phyloP scores from a whole-genome alignment of 2,329 filamentous ascomycete species.

The Fusarium oxysporum region DNA sequence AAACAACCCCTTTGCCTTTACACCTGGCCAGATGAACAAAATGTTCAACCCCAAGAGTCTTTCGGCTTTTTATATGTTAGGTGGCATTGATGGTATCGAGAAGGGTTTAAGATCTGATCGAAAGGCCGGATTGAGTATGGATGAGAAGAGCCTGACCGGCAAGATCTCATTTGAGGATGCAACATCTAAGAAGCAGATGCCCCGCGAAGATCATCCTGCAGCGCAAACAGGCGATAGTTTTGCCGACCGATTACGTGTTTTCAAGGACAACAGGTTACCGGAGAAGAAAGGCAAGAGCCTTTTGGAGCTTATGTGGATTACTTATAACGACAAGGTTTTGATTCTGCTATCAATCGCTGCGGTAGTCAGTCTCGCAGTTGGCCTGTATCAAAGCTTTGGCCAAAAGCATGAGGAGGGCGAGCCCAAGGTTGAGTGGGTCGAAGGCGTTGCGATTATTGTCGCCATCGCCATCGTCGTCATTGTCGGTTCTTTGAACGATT shows the following conservation, averaged over 20 bases:
- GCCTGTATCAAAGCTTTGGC: conserved; percentile 80
- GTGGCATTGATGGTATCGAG: conserved; percentile 82
- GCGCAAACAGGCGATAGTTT: conserved; percentile 52
- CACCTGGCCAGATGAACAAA: conserved; percentile 85
- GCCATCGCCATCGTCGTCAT: conserved; percentile 82
- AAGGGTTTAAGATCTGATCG: conserved; percentile 81
- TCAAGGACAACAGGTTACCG: conserved; percentile 77
- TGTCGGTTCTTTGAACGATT: conserved; percentile 83
- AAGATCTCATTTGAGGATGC: conserved; percentile 79
- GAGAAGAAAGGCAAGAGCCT: conserved; percentile 80
- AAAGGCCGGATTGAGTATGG: conserved; percentile 77
- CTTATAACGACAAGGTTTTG: conserved; percentile 85
- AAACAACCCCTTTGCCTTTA: conserved; percentile 87
- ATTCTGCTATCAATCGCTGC: conserved; percentile 78
- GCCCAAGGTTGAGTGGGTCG: conserved; percentile 79
- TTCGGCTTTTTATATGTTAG: conserved; percentile 82
- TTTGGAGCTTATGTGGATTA: conserved; percentile 81
- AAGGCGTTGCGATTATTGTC: conserved; percentile 85
- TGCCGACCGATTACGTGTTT: conserved; percentile 76
- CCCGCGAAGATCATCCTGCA: conserved; percentile 38
- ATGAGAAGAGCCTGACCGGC: conserved; percentile 76
- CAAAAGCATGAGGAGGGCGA: conserved; percentile 61
- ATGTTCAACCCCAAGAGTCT: conserved; percentile 91
- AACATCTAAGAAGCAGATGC: conserved; percentile 53
- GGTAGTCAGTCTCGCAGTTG: conserved; percentile 77